Evolutionary conservation across 169 alveolate genomes (phyloP).

Genomic region (Eimeria brunetti): DNA sequence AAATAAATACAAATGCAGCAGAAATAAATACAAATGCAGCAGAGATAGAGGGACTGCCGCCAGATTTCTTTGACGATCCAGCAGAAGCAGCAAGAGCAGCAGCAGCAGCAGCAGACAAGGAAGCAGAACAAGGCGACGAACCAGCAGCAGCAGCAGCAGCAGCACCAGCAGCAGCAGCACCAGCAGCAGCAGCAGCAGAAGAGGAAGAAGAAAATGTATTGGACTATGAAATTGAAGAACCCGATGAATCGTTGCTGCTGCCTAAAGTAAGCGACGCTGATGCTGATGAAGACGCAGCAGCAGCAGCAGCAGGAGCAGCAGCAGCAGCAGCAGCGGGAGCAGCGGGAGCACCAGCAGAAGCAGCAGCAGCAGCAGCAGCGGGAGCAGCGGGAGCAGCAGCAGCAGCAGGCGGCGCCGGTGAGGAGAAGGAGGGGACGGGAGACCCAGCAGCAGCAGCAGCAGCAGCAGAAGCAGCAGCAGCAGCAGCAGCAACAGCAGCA

Average conservation of each 20-base stretch:
- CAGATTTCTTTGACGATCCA: not conserved
- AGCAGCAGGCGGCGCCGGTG: not conserved
- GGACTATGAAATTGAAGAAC: slow-evolving; percentile 37
- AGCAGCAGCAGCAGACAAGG: not conserved
- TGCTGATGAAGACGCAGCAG: not conserved
- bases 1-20: not conserved
- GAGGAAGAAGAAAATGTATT: not conserved
- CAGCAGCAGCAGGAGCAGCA: not conserved
- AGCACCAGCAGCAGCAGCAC: slow-evolving; percentile 33
- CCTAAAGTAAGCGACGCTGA: not conserved
- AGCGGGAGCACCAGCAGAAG: not conserved
- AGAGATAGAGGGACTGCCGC: not conserved
- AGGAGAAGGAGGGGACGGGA: not conserved
- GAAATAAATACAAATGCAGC: not conserved
- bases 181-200: slow-evolving; percentile 3
- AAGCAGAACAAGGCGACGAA: not conserved
- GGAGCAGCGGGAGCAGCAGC: slow-evolving; percentile 26
- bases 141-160: slow-evolving; percentile 10
- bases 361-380: not conserved
- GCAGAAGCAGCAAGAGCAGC: slow-evolving; percentile 13
- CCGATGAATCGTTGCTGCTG: slow-evolving; percentile 41
- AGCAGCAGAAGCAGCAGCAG: slow-evolving; percentile 25
- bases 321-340: not conserved
- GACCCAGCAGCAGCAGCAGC: slow-evolving; percentile 36
- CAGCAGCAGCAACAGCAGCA: slow-evolving; percentile 36